phyloP scores from a whole-genome alignment of 2,329 filamentous ascomycete species.

The Alternaria arbusti region DNA sequence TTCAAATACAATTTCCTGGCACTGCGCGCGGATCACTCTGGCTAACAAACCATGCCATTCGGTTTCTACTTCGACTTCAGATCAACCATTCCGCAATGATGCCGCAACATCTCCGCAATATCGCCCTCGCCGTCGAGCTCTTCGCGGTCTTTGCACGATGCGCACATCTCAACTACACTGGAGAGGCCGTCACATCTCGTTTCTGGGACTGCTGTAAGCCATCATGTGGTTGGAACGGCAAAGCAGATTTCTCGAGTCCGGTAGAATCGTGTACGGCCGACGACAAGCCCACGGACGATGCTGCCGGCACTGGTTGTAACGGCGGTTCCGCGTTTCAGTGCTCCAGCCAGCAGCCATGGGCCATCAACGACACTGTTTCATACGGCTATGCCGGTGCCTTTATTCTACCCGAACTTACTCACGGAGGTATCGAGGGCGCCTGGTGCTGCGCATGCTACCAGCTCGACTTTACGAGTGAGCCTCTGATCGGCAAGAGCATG shows the following conservation, averaged over 20 bases:
- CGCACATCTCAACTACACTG: constrained; percentile 34
- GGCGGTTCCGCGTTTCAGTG: constrained; percentile 65
- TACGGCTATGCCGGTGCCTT: constrained; percentile 71
- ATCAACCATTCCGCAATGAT: constrained; percentile 43
- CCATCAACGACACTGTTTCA: constrained; percentile 62
- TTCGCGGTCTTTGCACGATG: constrained; percentile 28
- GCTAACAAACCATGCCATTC: constrained; percentile 42
- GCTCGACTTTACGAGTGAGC: constrained; percentile 64
- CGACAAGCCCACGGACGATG: constrained; percentile 60
- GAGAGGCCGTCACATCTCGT: constrained; percentile 44
- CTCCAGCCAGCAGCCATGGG: constrained; percentile 67
- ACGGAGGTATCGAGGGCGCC: constrained; percentile 59
- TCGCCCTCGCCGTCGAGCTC: constrained; percentile 31
- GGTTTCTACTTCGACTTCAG: constrained; percentile 36
- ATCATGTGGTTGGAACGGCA: constrained; percentile 66
- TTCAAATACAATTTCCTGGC: constrained; percentile 45
- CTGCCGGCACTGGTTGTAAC: constrained; percentile 59
- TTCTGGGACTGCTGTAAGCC: constrained; percentile 72
- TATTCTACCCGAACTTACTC: constrained; percentile 47
- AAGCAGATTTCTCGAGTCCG: constrained; percentile 60
- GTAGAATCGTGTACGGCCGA: constrained; percentile 62
- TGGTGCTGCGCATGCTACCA: constrained; percentile 73
- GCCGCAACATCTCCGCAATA: constrained; percentile 37
- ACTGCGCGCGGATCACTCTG: constrained; percentile 30
- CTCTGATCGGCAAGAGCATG: constrained; percentile 66